Evolutionary conservation across 495 filamentous ascomycete species (phyloP), one percentile per base, ranked within the genome.

Genomic region (Chaetomium fimeti): DNA sequence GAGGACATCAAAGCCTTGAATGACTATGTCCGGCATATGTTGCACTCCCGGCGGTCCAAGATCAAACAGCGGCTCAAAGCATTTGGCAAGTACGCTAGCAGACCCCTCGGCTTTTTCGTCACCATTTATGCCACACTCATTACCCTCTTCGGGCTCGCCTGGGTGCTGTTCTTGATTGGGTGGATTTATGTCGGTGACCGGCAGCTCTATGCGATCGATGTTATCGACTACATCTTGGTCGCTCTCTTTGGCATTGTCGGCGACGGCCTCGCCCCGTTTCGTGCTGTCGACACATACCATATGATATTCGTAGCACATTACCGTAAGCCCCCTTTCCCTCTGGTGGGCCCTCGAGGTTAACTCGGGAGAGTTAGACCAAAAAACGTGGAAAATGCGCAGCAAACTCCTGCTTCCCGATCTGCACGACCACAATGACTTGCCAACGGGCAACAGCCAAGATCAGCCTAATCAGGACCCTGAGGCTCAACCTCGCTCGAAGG

Each of bases 91-190:
- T 93, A 92, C 74, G 77, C 88, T 8, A 76, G 78, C n/a, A 84
- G 83, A 63, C 90, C 90, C 12, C 79, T 93, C 32, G 90, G 90
- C 7, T 87, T 91, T 65, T 77, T 91, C 28, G 85, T 93, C 27
- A 91, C 89, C 7, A 72, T 92, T 12, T 93, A 93, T 68, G 89
- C 88, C n/a, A 87, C 85, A 11, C 76, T 92, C 15, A 91, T 93
- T 64, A 93, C 90, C 0, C 78, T 91, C 8, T 93, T 92, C 62
- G 90, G 90, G 65, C 80, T 90, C 53, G 89, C 87, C 1, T 93
- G 90, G 90, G 90, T 93, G 0, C 81, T 93, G 38, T 92, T 91
- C 76, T 75, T 93, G 53, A 93, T 93, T 68, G 90, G 89, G 48
- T 93, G 90, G 90, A 91, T 93, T 70, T 90, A 91, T 64, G 87